Evolutionary conservation across 1,284 basidiomycete species (phyloP), one percentile per base, ranked within the genome.

Genomic region (Hemileia vastatrix): DNA sequence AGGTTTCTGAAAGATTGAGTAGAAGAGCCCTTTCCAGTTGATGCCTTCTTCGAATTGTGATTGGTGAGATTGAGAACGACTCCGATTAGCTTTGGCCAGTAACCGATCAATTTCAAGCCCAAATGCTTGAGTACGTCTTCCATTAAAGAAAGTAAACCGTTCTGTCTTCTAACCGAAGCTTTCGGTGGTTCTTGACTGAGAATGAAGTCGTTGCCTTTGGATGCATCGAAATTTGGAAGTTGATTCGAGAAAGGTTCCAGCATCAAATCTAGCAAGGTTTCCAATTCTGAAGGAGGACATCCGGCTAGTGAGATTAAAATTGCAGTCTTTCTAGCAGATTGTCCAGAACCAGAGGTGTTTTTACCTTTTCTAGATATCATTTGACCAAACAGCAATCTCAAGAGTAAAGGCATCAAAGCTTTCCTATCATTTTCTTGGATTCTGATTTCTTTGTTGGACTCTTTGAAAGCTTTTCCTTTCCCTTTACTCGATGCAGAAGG

Each of bases 231-330:
- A 0, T 54, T 54, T 6, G 62, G 54, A 3, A 43, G 50, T 57
- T 0, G 51, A 52, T 1, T 55, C 64, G 4, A 65, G 75, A 24
- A 70, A 79, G 67, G 95, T 82, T 0, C 90, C n/a, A 97, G 77
- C 91, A 98, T 98, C 56, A 98, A 80, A 67, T 92, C 85, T 18
- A 95, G 83, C 0, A 98, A 79, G 0, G 90, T 79, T 0, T 79
- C 78, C 5, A 97, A 81, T 73, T 97, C 94, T 5, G 82, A 80
- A 36, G 86, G 80, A 0, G 81, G 79, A 70, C 88, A 91, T 1
- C 83, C 84, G 1, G 81, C 83, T 13, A 97, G 79, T 1, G 86
- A 78, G 13, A 83, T 79, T 21, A 98, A 79, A 9, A 97, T 84
- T 1, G 91, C 90, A 24, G 78, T 84, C 79, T 76, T 88, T 32